Evolutionary conservation across 2,329 filamentous ascomycete species (phyloP).

Genomic region (Fusarium verticillioides): DNA sequence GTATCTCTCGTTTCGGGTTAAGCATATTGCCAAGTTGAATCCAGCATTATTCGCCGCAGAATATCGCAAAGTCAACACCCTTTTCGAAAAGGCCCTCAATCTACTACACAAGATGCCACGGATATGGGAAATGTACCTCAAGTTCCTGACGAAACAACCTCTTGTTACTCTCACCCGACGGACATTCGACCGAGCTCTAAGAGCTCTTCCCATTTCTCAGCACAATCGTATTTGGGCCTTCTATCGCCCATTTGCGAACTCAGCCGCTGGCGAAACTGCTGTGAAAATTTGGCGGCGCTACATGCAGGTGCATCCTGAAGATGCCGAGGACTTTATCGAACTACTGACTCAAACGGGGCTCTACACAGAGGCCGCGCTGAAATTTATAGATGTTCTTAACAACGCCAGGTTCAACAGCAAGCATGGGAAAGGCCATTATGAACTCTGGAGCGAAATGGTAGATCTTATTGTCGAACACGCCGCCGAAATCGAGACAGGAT

Average conservation of each 20-base stretch:
- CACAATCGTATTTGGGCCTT: constrained; percentile 95
- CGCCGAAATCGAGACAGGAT: constrained; percentile 81
- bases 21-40: constrained; percentile 85
- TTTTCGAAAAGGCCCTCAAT: constrained; percentile 92
- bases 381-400: constrained; percentile 92
- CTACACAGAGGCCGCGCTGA: constrained; percentile 90
- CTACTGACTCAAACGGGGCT: constrained; percentile 82
- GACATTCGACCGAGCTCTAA: constrained; percentile 91
- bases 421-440: constrained; percentile 92
- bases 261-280: constrained; percentile 88
- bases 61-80: constrained; percentile 91
- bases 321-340: constrained; percentile 94
- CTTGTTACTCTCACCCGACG: constrained; percentile 85
- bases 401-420: constrained; percentile 92
- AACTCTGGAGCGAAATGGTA: constrained; percentile 98
- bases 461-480: constrained; percentile 93
- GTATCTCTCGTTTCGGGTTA: constrained; percentile 87
- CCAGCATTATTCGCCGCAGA: constrained; percentile 82
- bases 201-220: constrained; percentile 92
- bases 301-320: constrained; percentile 96
- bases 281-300: constrained; percentile 95
- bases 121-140: constrained; percentile 98
- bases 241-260: constrained; percentile 91
- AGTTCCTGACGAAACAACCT: constrained; percentile 91
- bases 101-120: constrained; percentile 98